Conservation (phyloP, 208 protist species). For the Trypanosoma grayi region DNA sequence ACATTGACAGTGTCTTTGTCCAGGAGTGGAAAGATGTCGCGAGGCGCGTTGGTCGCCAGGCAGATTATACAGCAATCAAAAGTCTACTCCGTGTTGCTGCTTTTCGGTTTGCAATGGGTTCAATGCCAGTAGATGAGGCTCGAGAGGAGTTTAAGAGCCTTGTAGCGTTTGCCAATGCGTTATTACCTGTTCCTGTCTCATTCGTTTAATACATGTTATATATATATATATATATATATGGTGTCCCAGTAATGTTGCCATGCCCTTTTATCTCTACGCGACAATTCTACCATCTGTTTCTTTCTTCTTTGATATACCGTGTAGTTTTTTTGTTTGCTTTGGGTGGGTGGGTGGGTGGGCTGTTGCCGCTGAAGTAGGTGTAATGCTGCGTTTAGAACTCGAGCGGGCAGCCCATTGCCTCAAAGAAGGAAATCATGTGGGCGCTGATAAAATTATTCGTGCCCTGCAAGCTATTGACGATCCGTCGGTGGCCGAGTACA, state of each 20-base stretch:
- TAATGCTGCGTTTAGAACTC: conserved; percentile 32
- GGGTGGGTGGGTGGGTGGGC: conserved; percentile 11
- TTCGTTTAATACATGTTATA: conserved; percentile 15
- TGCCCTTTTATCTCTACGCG: not conserved
- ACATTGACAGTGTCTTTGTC: conserved; percentile 24
- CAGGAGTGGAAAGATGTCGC: conserved; percentile 37
- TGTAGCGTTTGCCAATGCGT: conserved; percentile 17
- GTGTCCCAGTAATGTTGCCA: not conserved
- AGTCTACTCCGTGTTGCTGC: conserved; percentile 43
- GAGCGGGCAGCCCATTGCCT: conserved; percentile 46
- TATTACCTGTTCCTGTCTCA: conserved; percentile 19
- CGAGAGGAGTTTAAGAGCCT: conserved; percentile 7
- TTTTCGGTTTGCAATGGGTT: conserved; percentile 3
- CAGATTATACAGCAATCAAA: conserved; percentile 54
- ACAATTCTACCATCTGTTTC: conserved; percentile 9
- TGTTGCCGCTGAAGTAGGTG: not conserved
- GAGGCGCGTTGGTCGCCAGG: conserved; percentile 19
- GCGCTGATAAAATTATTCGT: conserved; percentile 41
- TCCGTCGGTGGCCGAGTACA: not conserved
- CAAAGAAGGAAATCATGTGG: conserved; percentile 53
- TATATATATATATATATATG: conserved; percentile 11
- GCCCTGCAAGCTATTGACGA: conserved; percentile 36
- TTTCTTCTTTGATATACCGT: conserved; percentile 14
- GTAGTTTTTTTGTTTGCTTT: conserved; percentile 23
- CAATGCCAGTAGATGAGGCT: not conserved